Percentiles rank a stretch among this genome's conserved stretches.
phyloP scores from a whole-genome alignment of 2,329 filamentous ascomycete species.

The Fusarium sp. region DNA sequence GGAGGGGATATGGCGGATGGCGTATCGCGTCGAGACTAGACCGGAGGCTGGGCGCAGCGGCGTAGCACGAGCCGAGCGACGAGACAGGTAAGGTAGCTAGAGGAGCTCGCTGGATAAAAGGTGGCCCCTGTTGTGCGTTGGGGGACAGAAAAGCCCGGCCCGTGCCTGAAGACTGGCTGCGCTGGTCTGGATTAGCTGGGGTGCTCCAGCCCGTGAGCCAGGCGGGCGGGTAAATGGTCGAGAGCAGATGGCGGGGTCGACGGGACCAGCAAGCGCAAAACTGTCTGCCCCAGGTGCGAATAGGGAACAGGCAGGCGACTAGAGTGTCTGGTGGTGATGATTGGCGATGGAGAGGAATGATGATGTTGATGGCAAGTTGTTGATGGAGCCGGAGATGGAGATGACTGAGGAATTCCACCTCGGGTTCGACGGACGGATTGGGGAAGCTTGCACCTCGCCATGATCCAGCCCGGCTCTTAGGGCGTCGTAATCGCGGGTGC shows the following conservation, averaged over 20 bases:
- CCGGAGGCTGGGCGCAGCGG: constrained; percentile 32
- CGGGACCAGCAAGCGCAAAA: not conserved
- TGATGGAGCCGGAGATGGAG: constrained; percentile 5
- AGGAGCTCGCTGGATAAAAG: constrained; percentile 18
- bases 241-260: constrained; percentile 35
- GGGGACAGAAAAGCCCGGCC: constrained; percentile 6
- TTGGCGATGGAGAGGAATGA: constrained; percentile 2
- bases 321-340: not conserved
- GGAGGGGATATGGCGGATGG: constrained; percentile 5
- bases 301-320: not conserved
- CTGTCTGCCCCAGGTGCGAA: not conserved
- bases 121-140: constrained; percentile 26
- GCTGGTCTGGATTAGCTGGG: constrained; percentile 17
- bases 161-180: not conserved
- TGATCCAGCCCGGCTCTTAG: not conserved
- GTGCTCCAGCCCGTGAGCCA: constrained; percentile 38
- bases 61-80: constrained; percentile 21
- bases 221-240: constrained; percentile 40
- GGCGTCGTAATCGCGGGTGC: constrained; percentile 9
- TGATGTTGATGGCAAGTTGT: constrained; percentile 8
- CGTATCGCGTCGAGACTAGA: constrained; percentile 12
- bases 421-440: constrained; percentile 2
- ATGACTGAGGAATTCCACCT: constrained; percentile 25
- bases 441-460: not conserved
- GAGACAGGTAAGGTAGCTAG: not conserved